Conservation (phyloP, 2,329 filamentous ascomycete species). For the Fusarium oligoseptatum region DNA sequence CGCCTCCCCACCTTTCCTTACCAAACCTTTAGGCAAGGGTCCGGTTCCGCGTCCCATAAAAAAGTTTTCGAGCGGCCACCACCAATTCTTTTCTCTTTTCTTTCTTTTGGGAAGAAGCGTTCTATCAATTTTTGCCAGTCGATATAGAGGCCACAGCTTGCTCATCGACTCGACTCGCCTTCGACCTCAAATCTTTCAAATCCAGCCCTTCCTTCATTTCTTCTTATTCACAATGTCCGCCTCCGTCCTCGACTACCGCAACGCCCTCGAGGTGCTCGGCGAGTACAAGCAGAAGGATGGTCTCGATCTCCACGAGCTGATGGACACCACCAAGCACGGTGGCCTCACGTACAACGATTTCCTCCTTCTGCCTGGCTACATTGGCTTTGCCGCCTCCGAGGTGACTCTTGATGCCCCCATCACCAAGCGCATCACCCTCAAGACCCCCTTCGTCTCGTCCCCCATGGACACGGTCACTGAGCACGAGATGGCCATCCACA, state of each 20-base stretch:
- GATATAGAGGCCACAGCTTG: slow-evolving; percentile 49
- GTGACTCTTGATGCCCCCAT: slow-evolving; percentile 91
- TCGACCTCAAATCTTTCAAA: slow-evolving; percentile 57
- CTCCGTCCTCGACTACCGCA: slow-evolving; percentile 77
- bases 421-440: slow-evolving; percentile 95
- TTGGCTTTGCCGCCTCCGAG: slow-evolving; percentile 94
- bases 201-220: slow-evolving; percentile 49
- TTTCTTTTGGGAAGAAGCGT: slow-evolving; percentile 68
- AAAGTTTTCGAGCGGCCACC: slow-evolving; percentile 55
- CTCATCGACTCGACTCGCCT: slow-evolving; percentile 51
- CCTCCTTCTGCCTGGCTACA: slow-evolving; percentile 95
- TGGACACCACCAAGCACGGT: slow-evolving; percentile 92
- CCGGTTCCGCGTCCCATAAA: slow-evolving; percentile 50
- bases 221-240: slow-evolving; percentile 71
- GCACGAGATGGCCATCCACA: slow-evolving; percentile 99
- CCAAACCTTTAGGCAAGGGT: slow-evolving; percentile 30
- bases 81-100: slow-evolving; percentile 56
- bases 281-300: slow-evolving; percentile 88
- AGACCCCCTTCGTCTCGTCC: slow-evolving; percentile 96
- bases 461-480: slow-evolving; percentile 99
- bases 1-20: neutral
- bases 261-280: slow-evolving; percentile 83
- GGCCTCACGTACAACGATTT: slow-evolving; percentile 99
- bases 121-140: slow-evolving; percentile 56
- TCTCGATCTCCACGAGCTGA: slow-evolving; percentile 85